Percentiles rank a stretch among this genome's conserved stretches.
phyloP scores from a whole-genome alignment of 2,329 filamentous ascomycete genomes.

The Fusarium sp. region DNA sequence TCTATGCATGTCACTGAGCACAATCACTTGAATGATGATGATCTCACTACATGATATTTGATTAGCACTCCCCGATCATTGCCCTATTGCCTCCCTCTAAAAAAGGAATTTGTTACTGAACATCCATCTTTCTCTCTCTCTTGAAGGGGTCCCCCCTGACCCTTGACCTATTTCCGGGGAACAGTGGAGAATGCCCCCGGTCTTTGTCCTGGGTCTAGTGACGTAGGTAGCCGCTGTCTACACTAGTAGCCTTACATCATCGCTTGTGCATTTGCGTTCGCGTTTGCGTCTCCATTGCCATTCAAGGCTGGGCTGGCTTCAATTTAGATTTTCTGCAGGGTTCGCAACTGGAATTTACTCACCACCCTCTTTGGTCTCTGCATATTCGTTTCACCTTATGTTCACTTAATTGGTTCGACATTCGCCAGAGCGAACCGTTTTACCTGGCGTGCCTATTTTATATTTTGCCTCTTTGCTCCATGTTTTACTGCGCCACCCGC shows the following conservation, averaged over 20 bases:
- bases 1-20: constrained; percentile 8
- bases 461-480: constrained; percentile 10
- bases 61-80: not conserved
- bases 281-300: not conserved
- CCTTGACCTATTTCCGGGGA: constrained; percentile 28
- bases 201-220: constrained; percentile 33
- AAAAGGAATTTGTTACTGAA: constrained; percentile 9
- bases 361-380: not conserved
- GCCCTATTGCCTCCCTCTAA: not conserved
- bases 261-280: constrained; percentile 13
- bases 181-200: constrained; percentile 22
- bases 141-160: constrained; percentile 3
- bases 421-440: constrained; percentile 12
- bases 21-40: constrained; percentile 20
- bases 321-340: constrained; percentile 7
- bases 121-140: not conserved
- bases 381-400: constrained; percentile 1
- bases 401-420: constrained; percentile 1
- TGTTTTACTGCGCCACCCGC: constrained; percentile 40
- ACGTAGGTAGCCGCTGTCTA: constrained; percentile 40
- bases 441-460: not conserved
- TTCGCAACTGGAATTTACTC: constrained; percentile 6
- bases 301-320: constrained; percentile 38
- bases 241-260: constrained; percentile 43
- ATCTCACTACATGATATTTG: constrained; percentile 14